Evolutionary conservation across 805 yeast genomes (phyloP), one percentile per base, ranked within the genome.

Genomic region (Starmera pachycereana): DNA sequence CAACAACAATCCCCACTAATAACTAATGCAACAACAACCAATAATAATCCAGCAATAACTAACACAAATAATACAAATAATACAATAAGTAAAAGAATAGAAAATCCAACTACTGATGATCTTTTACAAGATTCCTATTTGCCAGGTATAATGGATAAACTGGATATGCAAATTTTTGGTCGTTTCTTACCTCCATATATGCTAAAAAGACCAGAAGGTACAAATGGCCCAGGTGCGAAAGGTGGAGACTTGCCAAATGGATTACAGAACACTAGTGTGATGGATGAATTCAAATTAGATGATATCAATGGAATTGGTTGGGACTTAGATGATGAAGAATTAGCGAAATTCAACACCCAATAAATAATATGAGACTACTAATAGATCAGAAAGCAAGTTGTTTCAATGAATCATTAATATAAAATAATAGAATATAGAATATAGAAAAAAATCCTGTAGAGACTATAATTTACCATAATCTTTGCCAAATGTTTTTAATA

Each of bases 141-240:
- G 44, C 86, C 92, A 2, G 92, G 95, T 5, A 80, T 84, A 34
- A 81, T 87, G 68, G 95, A 87, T 56, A 83, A 81, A 48, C 60
- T 87, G 36, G 96, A 87, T 56, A 76, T 85, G 53, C 89, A 85
- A 53, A 70, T 87, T 14, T 87, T 87, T 65, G 96, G 96, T 1
- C 64, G 84, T 32, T 79, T 82, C 46, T 55, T 85, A 37, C 95
- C 95, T 3, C 92, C 95, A 4, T 85, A 83, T 54, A 85, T 85
- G 94, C 66, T 78, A 34, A 60, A 61, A 39, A 47, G 55, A 30
- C 49, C 58, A 18, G 44, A 44, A 40, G 54, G 54, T 18, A 39
- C 48, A 9, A 37, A 35, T 5, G 57, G 55, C 2, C 57, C 57
- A 2, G 58, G 57, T 36, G 46, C 54, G 3, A 50, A 54, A 36